phyloP scores from a whole-genome alignment of 2,329 filamentous ascomycete species.

The Colletotrichum plurivorum region DNA sequence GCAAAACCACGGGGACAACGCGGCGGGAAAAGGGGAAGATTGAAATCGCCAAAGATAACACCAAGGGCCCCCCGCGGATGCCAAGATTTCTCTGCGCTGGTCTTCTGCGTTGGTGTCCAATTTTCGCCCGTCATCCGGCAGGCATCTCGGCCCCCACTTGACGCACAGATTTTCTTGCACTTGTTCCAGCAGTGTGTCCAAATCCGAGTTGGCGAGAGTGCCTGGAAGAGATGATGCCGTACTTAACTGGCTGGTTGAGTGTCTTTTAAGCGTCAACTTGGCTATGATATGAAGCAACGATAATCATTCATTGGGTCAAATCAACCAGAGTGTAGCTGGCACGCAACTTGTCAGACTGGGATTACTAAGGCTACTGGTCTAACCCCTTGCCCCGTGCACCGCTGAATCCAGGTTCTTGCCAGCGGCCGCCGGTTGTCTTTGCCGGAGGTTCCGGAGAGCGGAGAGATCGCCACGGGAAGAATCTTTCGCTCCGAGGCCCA shows the following conservation, averaged over 20 bases:
- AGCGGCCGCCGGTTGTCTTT: neutral
- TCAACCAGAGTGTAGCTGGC: too few relatives aligned
- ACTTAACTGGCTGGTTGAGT: too few relatives aligned
- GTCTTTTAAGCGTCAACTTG: too few relatives aligned
- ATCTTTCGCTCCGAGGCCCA: neutral
- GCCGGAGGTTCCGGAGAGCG: neutral
- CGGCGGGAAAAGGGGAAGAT: neutral
- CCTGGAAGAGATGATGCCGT: too few relatives aligned
- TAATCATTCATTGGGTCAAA: too few relatives aligned
- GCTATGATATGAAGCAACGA: too few relatives aligned
- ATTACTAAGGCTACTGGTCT: too few relatives aligned
- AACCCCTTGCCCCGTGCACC: too few relatives aligned
- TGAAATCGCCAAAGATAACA: neutral
- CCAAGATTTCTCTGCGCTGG: neutral
- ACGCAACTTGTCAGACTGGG: too few relatives aligned
- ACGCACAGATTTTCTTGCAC: constrained; percentile 8
- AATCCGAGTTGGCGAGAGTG: too few relatives aligned
- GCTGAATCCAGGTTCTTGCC: too few relatives aligned
- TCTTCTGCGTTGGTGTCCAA: neutral
- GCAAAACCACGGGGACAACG: too few relatives aligned
- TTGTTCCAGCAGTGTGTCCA: neutral
- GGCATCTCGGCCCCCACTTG: constrained; percentile 19
- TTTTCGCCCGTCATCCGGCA: constrained; percentile 5
- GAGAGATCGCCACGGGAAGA: neutral
- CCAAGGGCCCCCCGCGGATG: neutral